Evolutionary conservation across 2,329 filamentous ascomycete species (phyloP), one percentile per base, ranked within the genome.

Genomic region (Neofusicoccum sp.): DNA sequence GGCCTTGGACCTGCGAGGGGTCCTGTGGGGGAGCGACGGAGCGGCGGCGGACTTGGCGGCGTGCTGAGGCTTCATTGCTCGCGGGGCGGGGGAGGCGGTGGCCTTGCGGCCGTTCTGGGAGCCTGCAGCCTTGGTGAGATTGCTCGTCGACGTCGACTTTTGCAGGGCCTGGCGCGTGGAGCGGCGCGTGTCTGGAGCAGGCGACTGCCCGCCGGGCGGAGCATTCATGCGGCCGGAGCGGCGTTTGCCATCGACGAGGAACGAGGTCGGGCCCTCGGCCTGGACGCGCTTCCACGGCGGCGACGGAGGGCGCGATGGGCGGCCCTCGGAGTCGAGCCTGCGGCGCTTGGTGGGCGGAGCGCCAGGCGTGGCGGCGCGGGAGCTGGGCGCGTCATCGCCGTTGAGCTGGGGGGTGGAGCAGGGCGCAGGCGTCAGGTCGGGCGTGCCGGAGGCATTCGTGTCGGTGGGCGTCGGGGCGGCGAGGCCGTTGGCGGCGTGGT

Each of bases 251-350:
- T 86, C 82, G 65, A 84, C 81, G 49, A 90, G 85, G 74, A 96
- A 93, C 0, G 91, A 90, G 3, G 94, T 95, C 28, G 95, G 95
- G 0, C 95, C 95, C 33, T 96, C 91, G 44, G 90, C 92, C 64
- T 85, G 85, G 66, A 91, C 85, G 71, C 87, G 91, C 80, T 95
- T 98, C 95, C 95, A 99, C 28, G 95, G 95, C 67, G 95, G 95
- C 66, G 94, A 98, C 65, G 84, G 83, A 60, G 81, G 79, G 78
- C 81, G 76, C 66, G 80, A 74, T 64, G 77, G 67, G 62, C 58
- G 34, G 11, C 70, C 67, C 4, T 75, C 74, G 66, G 78, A 74
- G 45, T 75, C 75, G 39, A 80, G 74, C 73, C 87, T 87, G 66
- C 87, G 87, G 73, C 89, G 86, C 77, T 93, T 93, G 14, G 81